Evolutionary conservation across 192 early-diverging fungal genomes (phyloP).

Genomic region (Coemansia sp.): DNA sequence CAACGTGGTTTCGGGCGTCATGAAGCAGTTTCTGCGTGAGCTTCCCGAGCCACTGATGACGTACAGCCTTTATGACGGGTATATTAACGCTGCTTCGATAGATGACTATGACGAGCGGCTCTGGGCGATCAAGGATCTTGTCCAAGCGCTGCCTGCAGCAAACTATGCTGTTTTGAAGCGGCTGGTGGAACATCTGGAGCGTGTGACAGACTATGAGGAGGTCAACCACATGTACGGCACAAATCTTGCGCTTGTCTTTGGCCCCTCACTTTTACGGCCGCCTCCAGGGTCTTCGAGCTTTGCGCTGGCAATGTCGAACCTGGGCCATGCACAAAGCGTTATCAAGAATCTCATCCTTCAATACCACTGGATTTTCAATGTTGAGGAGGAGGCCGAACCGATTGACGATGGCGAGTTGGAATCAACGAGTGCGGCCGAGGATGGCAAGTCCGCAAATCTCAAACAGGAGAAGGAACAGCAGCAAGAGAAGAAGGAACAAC

Average conservation of each 20-base stretch:
- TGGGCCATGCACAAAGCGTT: constrained; percentile 71
- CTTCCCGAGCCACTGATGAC: constrained; percentile 93
- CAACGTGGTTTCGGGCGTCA: constrained; percentile 81
- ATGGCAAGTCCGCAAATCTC: not conserved
- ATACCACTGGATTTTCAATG: constrained; percentile 77
- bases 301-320: constrained; percentile 70
- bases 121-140: constrained; percentile 67
- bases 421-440: not conserved
- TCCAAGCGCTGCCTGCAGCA: constrained; percentile 60
- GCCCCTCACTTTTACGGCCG: constrained; percentile 81
- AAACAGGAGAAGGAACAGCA: not conserved
- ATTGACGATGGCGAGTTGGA: constrained; percentile 37
- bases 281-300: constrained; percentile 61
- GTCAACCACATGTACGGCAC: constrained; percentile 87
- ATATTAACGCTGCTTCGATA: constrained; percentile 72
- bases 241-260: constrained; percentile 96
- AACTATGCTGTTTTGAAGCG: constrained; percentile 71
- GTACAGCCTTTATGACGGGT: constrained; percentile 76
- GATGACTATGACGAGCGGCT: constrained; percentile 73
- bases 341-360: constrained; percentile 73
- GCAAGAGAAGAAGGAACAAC: not conserved
- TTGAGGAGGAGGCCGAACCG: constrained; percentile 62
- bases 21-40: constrained; percentile 94
- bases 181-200: constrained; percentile 70
- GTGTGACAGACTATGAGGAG: constrained; percentile 73